Percentiles rank a stretch among this genome's conserved stretches.
Evolutionary conservation across 2,329 filamentous ascomycete species (phyloP).

Genomic region (Achaetomium macrosporum): DNA sequence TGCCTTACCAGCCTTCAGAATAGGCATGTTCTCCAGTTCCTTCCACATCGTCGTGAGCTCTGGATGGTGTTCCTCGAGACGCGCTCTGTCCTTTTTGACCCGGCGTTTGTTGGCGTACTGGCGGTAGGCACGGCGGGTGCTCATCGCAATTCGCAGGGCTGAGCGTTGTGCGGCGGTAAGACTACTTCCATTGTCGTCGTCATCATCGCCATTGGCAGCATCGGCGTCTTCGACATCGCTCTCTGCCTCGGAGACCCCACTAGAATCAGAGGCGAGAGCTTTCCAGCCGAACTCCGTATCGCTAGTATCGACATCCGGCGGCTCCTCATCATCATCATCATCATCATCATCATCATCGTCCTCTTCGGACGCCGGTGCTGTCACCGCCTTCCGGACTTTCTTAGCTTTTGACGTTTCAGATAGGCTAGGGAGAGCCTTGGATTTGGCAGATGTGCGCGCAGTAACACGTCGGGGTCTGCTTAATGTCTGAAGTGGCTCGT

Average conservation of each 20-base stretch:
- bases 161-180: neutral
- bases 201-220: constrained; percentile 32
- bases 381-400: neutral
- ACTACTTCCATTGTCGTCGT: constrained; percentile 30
- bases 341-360: constrained; percentile 7
- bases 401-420: neutral
- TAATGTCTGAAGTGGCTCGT: constrained; percentile 3
- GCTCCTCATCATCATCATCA: constrained; percentile 1
- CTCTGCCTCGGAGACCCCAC: constrained; percentile 4
- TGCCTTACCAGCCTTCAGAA: constrained; percentile 57
- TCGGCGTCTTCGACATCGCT: constrained; percentile 2
- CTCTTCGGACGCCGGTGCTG: neutral
- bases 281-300: constrained; percentile 2
- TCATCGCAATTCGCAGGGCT: constrained; percentile 18
- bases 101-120: constrained; percentile 25
- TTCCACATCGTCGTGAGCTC: constrained; percentile 80
- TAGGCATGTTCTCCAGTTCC: constrained; percentile 60
- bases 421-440: neutral
- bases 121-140: constrained; percentile 32
- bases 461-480: constrained; percentile 1
- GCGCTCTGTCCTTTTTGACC: constrained; percentile 48
- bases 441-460: neutral
- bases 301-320: constrained; percentile 1
- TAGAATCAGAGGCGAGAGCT: constrained; percentile 4
- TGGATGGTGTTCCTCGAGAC: constrained; percentile 72